Percentiles rank a stretch among this genome's conserved stretches.
Conservation (phyloP, 768 basidiomycete species). For the Collybiopsis confluens region DNA sequence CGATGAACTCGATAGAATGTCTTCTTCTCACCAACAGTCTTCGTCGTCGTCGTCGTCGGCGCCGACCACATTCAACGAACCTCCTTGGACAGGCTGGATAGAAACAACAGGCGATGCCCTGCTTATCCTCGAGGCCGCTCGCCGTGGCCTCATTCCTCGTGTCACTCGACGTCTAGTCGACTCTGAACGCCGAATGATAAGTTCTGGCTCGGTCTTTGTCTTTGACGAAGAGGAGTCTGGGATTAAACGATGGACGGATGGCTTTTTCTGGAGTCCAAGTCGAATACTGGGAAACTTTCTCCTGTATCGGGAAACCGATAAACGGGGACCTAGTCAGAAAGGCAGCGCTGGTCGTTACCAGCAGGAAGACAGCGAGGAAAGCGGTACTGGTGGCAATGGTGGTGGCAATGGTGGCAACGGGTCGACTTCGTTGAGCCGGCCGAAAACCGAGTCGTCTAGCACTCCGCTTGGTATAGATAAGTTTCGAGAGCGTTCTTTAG, state of each 20-base stretch:
- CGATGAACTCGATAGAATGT: not conserved
- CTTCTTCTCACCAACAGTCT: not conserved
- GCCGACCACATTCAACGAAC: conserved; percentile 22
- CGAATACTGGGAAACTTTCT: conserved; percentile 93
- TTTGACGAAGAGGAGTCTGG: conserved; percentile 97
- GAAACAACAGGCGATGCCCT: conserved; percentile 93
- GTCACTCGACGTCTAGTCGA: conserved; percentile 92
- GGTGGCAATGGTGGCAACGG: conserved; percentile 19
- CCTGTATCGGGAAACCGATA: conserved; percentile 92
- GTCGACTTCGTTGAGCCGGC: conserved; percentile 62
- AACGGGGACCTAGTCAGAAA: conserved; percentile 64
- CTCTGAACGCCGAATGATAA: conserved; percentile 89
- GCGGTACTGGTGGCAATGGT: conserved; percentile 18
- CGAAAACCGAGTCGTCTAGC: conserved; percentile 46
- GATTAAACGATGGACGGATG: conserved; percentile 98
- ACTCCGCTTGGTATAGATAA: conserved; percentile 50
- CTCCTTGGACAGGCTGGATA: conserved; percentile 93
- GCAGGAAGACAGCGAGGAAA: not conserved
- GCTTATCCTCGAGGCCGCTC: conserved; percentile 93
- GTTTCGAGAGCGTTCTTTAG: conserved; percentile 73
- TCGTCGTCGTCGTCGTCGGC: not conserved
- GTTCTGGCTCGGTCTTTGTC: conserved; percentile 90
- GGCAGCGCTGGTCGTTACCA: conserved; percentile 41
- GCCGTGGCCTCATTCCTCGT: conserved; percentile 84
- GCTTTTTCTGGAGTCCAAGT: conserved; percentile 93